Percentiles rank a stretch among this genome's conserved stretches.
Conservation (phyloP, 2,329 filamentous ascomycete species). For the Sarocladiaceae sp. region DNA sequence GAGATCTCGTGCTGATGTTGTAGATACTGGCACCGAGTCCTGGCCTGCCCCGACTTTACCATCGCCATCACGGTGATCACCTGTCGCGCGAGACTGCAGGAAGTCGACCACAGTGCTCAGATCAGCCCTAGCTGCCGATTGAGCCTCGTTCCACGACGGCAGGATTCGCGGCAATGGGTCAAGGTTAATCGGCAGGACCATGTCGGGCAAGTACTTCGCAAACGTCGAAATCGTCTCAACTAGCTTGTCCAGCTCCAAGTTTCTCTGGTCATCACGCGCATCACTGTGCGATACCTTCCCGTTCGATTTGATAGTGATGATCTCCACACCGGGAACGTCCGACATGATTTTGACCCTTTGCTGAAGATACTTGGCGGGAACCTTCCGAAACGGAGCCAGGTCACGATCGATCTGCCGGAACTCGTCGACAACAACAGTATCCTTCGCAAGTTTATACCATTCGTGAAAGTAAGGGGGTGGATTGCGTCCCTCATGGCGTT, state of each 20-base stretch:
- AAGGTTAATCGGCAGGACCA: constrained; percentile 81
- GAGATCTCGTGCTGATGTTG: constrained; percentile 26
- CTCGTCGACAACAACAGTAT: constrained; percentile 73
- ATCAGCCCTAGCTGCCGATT: constrained; percentile 15
- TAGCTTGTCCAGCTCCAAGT: constrained; percentile 36
- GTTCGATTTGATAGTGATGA: constrained; percentile 53
- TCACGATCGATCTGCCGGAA: constrained; percentile 76
- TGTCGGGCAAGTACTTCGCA: constrained; percentile 68
- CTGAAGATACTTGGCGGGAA: constrained; percentile 65
- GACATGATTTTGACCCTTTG: constrained; percentile 44
- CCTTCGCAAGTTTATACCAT: constrained; percentile 76
- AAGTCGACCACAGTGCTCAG: constrained; percentile 23
- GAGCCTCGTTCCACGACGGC: constrained; percentile 57
- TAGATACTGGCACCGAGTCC: background rate
- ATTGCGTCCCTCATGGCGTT: constrained; percentile 55
- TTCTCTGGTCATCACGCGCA: constrained; percentile 25
- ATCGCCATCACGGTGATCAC: background rate
- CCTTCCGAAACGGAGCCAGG: constrained; percentile 71
- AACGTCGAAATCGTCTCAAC: constrained; percentile 69
- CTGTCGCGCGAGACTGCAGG: constrained; percentile 11
- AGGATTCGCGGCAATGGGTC: constrained; percentile 38
- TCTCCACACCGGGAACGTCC: constrained; percentile 37
- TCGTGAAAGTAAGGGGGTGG: constrained; percentile 80
- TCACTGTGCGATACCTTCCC: constrained; percentile 51
- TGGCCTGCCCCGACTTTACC: background rate